These are phyloP conservation scores for Bryum argenteum DNA, from an alignment of 225 moss, liverwort and hornwort genomes.

Conservation along the genomic window DNA sequence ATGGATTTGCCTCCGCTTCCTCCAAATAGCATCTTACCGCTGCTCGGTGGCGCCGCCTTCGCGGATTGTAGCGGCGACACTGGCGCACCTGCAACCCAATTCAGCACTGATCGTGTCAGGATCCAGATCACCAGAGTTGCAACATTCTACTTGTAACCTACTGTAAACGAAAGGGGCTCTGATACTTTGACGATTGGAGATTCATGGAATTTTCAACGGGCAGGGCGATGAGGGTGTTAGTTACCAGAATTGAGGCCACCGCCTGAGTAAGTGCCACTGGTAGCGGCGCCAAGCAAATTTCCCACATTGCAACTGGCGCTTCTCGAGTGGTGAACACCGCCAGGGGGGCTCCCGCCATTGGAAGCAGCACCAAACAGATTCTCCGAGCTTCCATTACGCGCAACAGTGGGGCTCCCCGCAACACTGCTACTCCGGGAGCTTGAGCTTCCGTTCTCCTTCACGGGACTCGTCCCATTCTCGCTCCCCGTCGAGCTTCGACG, in stretches of 20 bases:
- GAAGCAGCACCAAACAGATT: conserved; percentile 23
- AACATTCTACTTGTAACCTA: no score
- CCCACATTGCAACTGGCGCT: conserved; percentile 53
- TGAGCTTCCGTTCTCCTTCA: conserved; percentile 33
- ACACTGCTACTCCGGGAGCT: conserved; percentile 49
- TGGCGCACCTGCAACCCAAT: conserved; percentile 30
- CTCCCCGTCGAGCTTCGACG: conserved; percentile 25
- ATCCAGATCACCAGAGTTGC: no score
- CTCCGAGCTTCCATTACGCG: conserved; percentile 36
- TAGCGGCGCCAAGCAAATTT: conserved; percentile 50
- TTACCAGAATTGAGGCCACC: conserved; percentile 57
- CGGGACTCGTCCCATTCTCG: conserved; percentile 28
- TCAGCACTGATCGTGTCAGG: background rate
- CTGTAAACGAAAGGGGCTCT: no score
- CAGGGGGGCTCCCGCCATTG: conserved; percentile 30
- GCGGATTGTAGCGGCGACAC: conserved; percentile 40
- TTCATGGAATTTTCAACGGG: no score
- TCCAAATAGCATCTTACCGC: conserved; percentile 52
- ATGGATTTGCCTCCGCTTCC: conserved; percentile 37
- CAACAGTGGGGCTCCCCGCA: conserved; percentile 49
- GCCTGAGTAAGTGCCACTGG: conserved; percentile 40
- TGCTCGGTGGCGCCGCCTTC: conserved; percentile 37
- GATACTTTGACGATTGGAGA: no score
- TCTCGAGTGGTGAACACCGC: conserved; percentile 14
- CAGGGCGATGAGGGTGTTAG: no score